A percentile compares a stretch with the other conserved stretches of the same genome.
Conservation (phyloP, 106 monocot species). For the Xerophyta viscosa region DNA sequence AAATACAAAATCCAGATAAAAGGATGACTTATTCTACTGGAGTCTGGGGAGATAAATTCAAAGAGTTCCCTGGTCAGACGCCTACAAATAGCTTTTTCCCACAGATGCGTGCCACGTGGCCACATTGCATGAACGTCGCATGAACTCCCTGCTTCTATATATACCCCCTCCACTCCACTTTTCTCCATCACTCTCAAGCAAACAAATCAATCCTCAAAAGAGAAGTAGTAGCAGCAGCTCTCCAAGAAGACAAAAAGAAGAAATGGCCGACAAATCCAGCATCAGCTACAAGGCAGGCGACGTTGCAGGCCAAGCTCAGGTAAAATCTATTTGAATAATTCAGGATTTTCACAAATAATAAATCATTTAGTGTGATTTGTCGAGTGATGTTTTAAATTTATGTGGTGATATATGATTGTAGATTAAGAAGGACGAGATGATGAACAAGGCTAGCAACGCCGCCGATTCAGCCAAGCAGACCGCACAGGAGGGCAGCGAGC, state of each 20-base stretch:
- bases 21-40: no score
- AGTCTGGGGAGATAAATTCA: no score
- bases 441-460: background rate
- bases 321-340: background rate
- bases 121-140: no score
- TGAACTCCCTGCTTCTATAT: no score
- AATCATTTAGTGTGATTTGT: background rate
- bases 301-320: slow-evolving; percentile 35
- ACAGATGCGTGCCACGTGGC: no score
- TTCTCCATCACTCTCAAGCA: background rate
- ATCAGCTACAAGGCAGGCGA: slow-evolving; percentile 25
- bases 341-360: background rate
- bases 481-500: slow-evolving; percentile 11
- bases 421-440: slow-evolving; percentile 32
- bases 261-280: slow-evolving; percentile 16
- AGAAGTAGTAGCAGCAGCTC: background rate
- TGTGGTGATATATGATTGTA: no score
- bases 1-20: no score
- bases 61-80: no score
- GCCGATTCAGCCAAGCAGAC: slow-evolving; percentile 1
- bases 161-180: no score
- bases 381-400: no score
- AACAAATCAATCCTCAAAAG: no score
- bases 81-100: no score
- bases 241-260: background rate